phyloP scores from a whole-genome alignment of 2,329 filamentous ascomycete species.

The Pestalotiopsis sp. region DNA sequence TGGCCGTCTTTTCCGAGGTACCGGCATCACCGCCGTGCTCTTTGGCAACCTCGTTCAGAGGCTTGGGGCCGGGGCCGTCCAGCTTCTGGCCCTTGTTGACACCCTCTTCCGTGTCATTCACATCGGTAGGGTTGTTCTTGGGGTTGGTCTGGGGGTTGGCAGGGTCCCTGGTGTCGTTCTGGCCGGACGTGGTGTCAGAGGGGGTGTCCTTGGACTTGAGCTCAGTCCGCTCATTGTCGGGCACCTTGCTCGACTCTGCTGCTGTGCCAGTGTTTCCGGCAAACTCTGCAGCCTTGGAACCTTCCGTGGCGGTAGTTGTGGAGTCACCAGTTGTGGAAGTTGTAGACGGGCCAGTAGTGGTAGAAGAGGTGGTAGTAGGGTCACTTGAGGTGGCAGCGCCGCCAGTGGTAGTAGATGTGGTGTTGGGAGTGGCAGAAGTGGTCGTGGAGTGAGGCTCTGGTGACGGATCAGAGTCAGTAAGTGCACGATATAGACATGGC shows the following conservation, averaged over 20 bases:
- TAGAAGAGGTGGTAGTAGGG: conserved; percentile 8
- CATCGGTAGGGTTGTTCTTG: conserved; percentile 38
- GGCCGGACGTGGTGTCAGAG: conserved; percentile 31
- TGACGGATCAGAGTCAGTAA: neutral
- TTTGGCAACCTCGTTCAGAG: conserved; percentile 36
- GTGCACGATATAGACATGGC: neutral
- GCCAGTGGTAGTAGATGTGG: conserved; percentile 1
- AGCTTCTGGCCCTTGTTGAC: conserved; percentile 37
- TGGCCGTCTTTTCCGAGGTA: conserved; percentile 23
- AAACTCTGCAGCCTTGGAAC: conserved; percentile 18
- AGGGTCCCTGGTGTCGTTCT: conserved; percentile 45
- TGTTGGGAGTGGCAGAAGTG: conserved; percentile 11
- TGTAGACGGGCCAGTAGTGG: neutral
- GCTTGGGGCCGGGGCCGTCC: conserved; percentile 46
- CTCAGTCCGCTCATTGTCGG: conserved; percentile 30
- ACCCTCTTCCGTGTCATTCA: conserved; percentile 36
- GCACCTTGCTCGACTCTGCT: conserved; percentile 24
- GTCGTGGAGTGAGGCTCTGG: neutral
- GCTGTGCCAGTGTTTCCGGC: conserved; percentile 31
- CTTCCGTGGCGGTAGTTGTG: conserved; percentile 16
- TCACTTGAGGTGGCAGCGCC: neutral
- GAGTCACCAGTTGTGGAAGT: conserved; percentile 1
- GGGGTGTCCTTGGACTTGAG: conserved; percentile 26
- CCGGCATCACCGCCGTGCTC: conserved; percentile 33
- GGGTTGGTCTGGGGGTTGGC: conserved; percentile 37